These are phyloP conservation scores for Pseudogymnoascus sp. DNA, from an alignment of 2,329 filamentous ascomycete species.

Conservation along the genomic window DNA sequence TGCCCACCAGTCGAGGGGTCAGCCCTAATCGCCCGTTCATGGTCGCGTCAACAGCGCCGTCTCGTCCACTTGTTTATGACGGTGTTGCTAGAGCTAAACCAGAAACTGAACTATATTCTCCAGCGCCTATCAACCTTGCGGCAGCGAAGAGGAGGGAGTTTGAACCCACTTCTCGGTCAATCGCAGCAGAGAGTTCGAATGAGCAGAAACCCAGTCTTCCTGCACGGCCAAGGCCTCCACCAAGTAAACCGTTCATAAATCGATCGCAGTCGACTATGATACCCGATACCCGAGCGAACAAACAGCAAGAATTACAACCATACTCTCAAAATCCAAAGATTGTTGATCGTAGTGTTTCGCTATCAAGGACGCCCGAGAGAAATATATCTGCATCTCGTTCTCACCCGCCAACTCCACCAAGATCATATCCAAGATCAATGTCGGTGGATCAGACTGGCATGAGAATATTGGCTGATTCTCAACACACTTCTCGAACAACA, in stretches of 20 bases:
- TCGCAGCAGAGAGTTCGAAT: background rate
- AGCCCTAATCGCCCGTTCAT: background rate
- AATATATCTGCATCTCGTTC: slow-evolving; percentile 39
- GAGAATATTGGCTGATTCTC: background rate
- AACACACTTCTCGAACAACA: background rate
- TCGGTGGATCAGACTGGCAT: slow-evolving; percentile 38
- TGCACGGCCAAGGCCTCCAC: background rate
- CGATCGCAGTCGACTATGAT: background rate
- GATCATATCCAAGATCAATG: slow-evolving; percentile 41
- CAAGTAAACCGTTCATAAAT: background rate
- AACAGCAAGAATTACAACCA: background rate
- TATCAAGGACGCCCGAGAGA: slow-evolving; percentile 34
- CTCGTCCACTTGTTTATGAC: background rate
- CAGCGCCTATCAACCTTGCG: background rate
- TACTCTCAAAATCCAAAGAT: background rate
- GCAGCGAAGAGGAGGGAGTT: background rate
- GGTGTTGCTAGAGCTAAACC: background rate
- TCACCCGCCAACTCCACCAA: slow-evolving; percentile 36
- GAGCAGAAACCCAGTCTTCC: background rate
- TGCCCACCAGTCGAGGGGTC: slow-evolving; percentile 1
- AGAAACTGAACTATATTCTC: background rate
- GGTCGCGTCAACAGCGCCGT: background rate
- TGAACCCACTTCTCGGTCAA: background rate
- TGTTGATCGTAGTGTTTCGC: slow-evolving; percentile 9
- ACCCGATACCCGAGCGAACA: background rate